Evolutionary conservation across 1,139 yeast genomes (phyloP), one percentile per base, ranked within the genome.

Genomic region (Yarrowia galli): DNA sequence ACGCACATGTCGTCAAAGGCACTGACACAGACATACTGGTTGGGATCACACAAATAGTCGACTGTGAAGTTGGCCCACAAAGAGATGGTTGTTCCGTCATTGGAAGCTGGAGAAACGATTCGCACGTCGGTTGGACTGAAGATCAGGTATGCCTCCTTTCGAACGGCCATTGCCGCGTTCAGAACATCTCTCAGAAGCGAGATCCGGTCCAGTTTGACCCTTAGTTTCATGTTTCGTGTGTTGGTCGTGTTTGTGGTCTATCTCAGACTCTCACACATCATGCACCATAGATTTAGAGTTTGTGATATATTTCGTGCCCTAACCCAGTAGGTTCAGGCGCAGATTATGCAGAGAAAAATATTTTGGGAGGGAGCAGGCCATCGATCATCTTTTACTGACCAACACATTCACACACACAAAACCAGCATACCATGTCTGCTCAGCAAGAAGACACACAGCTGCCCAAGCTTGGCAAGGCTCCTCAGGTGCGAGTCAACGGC

Each of bases 401-500:
- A 28, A 28, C 32, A 28, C 32, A 28, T 6, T 20, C 43, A 60
- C 20, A 5, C 42, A 45, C 28, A 36, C 18, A 1, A 56, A 45
- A 23, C n/a, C n/a, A n/a, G n/a, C n/a, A n/a, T n/a, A n/a, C n/a
- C n/a, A 46, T 46, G 54, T 61, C 56, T 35, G 23, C 15, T 1
- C 40, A n/a, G n/a, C n/a, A 28, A 22, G 51, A 61, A 12, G 49
- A 42, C 8, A 15, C 7, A 8, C 43, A 53, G 18, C 42, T 58
- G n/a, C 64, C 49, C 32, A 58, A 58, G 64, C 51, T 61, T 25
- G 56, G 66, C 2, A 35, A 61, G 18, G 46, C 66, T 15, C 66
- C 66, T 13, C 28, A 36, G 20, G 66, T 61, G 45, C 43, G 66
- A 36, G 66, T 61, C 56, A 61, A 61, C 56, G 77, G 79, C 56